phyloP scores from a whole-genome alignment of 257 asterid species.

The Fraxinus quadrangulata region DNA sequence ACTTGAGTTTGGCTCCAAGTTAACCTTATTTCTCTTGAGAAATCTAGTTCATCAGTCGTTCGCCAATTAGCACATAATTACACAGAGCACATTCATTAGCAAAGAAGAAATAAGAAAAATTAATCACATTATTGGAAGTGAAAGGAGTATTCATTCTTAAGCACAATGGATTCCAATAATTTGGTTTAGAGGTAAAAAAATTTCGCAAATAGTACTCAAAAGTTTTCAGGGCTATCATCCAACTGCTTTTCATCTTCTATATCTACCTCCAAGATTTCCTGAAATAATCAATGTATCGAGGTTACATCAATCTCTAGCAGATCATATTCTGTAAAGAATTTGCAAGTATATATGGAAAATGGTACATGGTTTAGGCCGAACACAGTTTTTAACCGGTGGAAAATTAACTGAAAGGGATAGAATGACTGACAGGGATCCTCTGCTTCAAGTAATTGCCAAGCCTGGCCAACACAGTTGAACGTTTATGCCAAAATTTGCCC shows the following conservation, averaged over 20 bases:
- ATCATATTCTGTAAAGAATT: neutral
- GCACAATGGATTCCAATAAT: too few relatives aligned
- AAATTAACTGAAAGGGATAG: neutral
- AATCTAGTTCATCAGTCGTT: too few relatives aligned
- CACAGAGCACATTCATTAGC: neutral
- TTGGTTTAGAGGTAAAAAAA: too few relatives aligned
- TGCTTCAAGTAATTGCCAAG: conserved; percentile 93
- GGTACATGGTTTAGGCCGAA: neutral
- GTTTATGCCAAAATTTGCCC: conserved; percentile 88
- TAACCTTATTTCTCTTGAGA: too few relatives aligned
- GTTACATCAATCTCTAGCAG: neutral
- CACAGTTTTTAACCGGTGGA: neutral
- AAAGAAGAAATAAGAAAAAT: neutral
- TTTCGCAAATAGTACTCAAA: conserved; percentile 28
- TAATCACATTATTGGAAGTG: neutral
- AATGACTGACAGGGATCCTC: conserved; percentile 73
- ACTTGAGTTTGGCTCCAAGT: too few relatives aligned
- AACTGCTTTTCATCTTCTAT: conserved; percentile 92
- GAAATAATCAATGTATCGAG: conserved; percentile 2
- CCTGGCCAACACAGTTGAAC: conserved; percentile 73
- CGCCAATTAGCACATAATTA: neutral
- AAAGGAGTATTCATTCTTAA: too few relatives aligned
- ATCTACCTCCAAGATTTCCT: conserved; percentile 95
- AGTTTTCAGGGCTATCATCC: conserved; percentile 95
- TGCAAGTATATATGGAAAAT: neutral